phyloP scores from a whole-genome alignment of 441 rosid genomes.

The Erodium trifolium region DNA sequence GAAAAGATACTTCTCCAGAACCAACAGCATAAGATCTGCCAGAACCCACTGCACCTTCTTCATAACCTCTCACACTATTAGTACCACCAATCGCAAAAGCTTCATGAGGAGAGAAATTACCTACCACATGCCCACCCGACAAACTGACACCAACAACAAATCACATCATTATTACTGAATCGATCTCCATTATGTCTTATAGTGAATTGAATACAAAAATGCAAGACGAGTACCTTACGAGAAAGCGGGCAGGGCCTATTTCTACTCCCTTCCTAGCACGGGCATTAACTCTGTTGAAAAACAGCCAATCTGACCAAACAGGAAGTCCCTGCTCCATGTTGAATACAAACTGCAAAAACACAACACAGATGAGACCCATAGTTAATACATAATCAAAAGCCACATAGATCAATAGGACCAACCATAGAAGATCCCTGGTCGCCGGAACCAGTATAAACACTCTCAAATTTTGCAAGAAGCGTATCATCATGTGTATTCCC shows the following conservation, averaged over 20 bases:
- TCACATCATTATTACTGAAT: constrained; percentile 5
- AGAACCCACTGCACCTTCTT: constrained; percentile 94
- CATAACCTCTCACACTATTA: constrained; percentile 90
- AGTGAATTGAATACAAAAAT: background rate
- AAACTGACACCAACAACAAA: constrained; percentile 37
- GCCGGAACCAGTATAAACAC: constrained; percentile 82
- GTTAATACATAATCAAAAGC: constrained; percentile 11
- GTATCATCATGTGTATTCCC: constrained; percentile 69
- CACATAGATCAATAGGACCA: constrained; percentile 24
- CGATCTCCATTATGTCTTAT: too few relatives aligned
- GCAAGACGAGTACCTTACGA: constrained; percentile 41
- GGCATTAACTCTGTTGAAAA: constrained; percentile 74
- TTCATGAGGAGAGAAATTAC: constrained; percentile 87
- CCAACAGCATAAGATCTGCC: constrained; percentile 83
- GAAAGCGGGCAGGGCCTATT: constrained; percentile 68
- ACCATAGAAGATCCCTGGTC: constrained; percentile 88
- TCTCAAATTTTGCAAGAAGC: constrained; percentile 71
- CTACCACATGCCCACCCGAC: constrained; percentile 85
- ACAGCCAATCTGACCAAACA: constrained; percentile 70
- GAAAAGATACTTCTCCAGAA: constrained; percentile 78
- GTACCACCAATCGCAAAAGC: constrained; percentile 92
- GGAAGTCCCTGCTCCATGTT: constrained; percentile 94
- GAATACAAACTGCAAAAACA: constrained; percentile 54
- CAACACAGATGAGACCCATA: constrained; percentile 19
- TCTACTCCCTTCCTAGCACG: constrained; percentile 72